phyloP scores from a whole-genome alignment of 2,329 filamentous ascomycete genomes.

The Dryadomyces quercus-mongolicae region DNA sequence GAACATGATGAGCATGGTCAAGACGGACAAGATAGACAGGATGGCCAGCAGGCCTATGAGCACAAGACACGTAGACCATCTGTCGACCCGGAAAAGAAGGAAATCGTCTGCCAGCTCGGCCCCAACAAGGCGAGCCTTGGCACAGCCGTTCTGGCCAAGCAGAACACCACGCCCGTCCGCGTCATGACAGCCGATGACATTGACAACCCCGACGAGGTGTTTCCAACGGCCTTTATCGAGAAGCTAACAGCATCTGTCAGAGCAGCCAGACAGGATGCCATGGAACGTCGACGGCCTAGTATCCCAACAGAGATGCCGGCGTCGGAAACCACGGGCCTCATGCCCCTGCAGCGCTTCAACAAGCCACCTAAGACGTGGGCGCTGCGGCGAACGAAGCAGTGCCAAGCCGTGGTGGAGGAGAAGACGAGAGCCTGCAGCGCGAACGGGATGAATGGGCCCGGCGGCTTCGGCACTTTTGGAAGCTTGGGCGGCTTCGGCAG shows the following conservation, averaged over 20 bases:
- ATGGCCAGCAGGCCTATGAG: background rate
- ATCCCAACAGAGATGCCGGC: too few species aligned
- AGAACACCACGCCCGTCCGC: background rate
- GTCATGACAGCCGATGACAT: background rate
- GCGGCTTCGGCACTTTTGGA: background rate
- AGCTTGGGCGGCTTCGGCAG: background rate
- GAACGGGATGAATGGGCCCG: too few species aligned
- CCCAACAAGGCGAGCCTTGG: background rate
- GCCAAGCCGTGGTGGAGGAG: too few species aligned
- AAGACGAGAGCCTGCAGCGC: too few species aligned
- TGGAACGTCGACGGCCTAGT: too few species aligned
- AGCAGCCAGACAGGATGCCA: background rate
- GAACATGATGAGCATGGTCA: too few species aligned
- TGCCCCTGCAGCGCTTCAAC: too few species aligned
- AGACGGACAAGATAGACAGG: too few species aligned
- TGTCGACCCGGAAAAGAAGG: background rate
- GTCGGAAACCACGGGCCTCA: too few species aligned
- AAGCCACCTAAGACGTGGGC: too few species aligned
- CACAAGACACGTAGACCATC: background rate
- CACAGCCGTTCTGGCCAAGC: conserved; percentile 1
- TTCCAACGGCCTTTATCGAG: background rate
- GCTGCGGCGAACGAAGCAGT: too few species aligned
- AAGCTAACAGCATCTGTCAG: background rate
- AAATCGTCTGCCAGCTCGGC: background rate
- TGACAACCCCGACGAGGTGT: background rate